Conservation (phyloP, 2,329 filamentous ascomycete genomes). For the Penicillium sp. region DNA sequence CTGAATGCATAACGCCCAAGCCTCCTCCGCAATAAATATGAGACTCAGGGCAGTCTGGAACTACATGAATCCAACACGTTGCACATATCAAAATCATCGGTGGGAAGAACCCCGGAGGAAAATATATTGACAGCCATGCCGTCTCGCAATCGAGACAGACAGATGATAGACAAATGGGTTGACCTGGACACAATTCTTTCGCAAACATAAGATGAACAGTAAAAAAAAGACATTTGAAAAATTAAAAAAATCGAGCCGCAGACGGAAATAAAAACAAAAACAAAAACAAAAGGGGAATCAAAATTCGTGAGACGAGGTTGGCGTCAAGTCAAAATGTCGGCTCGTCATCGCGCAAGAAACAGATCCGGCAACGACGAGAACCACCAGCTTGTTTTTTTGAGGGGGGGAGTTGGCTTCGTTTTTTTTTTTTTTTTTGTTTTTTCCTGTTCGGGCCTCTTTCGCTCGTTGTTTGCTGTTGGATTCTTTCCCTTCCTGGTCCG, state of each 20-base stretch:
- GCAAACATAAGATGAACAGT: constrained; percentile 10
- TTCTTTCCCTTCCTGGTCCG: background rate
- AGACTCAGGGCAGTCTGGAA: no score
- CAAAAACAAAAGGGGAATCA: constrained; percentile 46
- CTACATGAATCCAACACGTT: no score
- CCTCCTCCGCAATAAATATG: no score
- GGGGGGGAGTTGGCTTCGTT: constrained; percentile 17
- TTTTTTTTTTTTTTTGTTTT: constrained; percentile 10
- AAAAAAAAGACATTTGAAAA: constrained; percentile 19
- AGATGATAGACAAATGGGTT: constrained; percentile 27
- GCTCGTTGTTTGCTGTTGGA: background rate
- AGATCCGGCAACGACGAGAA: constrained; percentile 10
- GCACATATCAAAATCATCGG: background rate
- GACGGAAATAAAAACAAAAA: constrained; percentile 20
- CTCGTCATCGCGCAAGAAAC: constrained; percentile 34
- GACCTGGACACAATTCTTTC: constrained; percentile 35
- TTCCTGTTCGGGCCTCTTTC: background rate
- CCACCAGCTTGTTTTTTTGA: constrained; percentile 22
- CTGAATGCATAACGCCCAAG: no score
- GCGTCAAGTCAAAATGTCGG: constrained; percentile 39
- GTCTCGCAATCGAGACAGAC: constrained; percentile 29
- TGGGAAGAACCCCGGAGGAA: constrained; percentile 10
- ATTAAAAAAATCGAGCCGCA: constrained; percentile 7
- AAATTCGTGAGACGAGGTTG: constrained; percentile 45
- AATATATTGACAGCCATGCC: constrained; percentile 37